Conservation (phyloP, 1,284 basidiomycete genomes). For the Serendipita sp. region DNA sequence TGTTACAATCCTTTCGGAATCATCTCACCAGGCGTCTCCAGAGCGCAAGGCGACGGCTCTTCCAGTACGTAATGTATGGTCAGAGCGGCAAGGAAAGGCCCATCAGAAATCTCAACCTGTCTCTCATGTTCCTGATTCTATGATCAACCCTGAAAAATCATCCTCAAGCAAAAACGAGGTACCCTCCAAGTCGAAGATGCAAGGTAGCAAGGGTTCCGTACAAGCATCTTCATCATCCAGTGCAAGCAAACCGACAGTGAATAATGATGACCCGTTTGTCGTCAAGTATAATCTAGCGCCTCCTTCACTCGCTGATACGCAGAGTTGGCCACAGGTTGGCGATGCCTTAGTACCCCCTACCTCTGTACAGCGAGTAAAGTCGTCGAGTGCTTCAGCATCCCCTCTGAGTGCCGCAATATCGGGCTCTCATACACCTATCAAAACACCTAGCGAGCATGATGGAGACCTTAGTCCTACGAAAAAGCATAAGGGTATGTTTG, state of each 20-base stretch:
- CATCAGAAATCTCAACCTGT: not conserved
- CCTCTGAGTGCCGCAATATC: not conserved
- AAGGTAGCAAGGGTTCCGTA: no score
- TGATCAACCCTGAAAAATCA: not conserved
- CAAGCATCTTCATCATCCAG: no score
- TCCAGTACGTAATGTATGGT: not conserved
- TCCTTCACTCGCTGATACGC: not conserved
- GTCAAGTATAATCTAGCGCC: not conserved
- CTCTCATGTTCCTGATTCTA: not conserved
- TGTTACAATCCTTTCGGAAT: not conserved
- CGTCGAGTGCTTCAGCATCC: not conserved
- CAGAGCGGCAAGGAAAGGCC: not conserved
- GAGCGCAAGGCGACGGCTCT: not conserved
- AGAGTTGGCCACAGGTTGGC: not conserved
- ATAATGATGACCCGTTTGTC: not conserved
- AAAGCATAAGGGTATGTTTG: conserved; percentile 7
- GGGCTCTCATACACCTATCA: conserved; percentile 9
- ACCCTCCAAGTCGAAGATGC: no score
- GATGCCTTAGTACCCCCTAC: not conserved
- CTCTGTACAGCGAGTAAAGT: not conserved
- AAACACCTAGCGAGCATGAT: conserved; percentile 17
- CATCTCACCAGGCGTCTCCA: not conserved
- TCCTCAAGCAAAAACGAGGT: no score
- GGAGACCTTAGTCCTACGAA: conserved; percentile 13
- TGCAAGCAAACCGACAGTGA: no score